phyloP scores from a whole-genome alignment of 495 filamentous ascomycete species.

The Aspergillus panamensis region DNA sequence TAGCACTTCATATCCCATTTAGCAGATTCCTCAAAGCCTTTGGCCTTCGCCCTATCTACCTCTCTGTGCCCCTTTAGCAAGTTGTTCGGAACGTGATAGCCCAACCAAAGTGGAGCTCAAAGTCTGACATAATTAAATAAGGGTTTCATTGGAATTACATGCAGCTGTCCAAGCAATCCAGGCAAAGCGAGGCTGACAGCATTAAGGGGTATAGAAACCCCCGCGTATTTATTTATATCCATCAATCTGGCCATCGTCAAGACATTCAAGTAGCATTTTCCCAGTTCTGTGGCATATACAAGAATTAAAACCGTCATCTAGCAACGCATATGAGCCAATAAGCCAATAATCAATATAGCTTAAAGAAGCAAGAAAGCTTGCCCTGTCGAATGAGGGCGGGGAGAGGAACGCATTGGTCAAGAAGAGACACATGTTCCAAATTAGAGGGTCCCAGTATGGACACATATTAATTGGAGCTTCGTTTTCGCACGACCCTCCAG shows the following conservation, averaged over 20 bases:
- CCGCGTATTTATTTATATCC: constrained; percentile 1
- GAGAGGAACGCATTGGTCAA: neutral
- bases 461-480: neutral
- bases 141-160: neutral
- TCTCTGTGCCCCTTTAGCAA: no score
- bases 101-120: neutral
- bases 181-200: neutral
- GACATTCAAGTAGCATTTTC: constrained; percentile 1
- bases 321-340: constrained; percentile 4
- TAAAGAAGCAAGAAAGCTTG: constrained; percentile 6
- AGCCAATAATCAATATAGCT: constrained; percentile 5
- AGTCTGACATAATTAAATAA: neutral
- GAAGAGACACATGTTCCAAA: neutral
- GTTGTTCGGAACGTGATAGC: no score
- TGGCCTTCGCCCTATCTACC: no score
- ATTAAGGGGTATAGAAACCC: neutral
- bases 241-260: constrained; percentile 3
- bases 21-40: no score
- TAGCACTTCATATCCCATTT: no score
- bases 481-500: neutral
- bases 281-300: neutral
- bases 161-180: neutral
- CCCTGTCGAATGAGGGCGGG: neutral
- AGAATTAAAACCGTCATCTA: constrained; percentile 2
- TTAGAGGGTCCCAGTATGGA: neutral